Evolutionary conservation across 345 rosid genomes (phyloP), one percentile per base, ranked within the genome.

Genomic region (Dipteronia dyeriana): DNA sequence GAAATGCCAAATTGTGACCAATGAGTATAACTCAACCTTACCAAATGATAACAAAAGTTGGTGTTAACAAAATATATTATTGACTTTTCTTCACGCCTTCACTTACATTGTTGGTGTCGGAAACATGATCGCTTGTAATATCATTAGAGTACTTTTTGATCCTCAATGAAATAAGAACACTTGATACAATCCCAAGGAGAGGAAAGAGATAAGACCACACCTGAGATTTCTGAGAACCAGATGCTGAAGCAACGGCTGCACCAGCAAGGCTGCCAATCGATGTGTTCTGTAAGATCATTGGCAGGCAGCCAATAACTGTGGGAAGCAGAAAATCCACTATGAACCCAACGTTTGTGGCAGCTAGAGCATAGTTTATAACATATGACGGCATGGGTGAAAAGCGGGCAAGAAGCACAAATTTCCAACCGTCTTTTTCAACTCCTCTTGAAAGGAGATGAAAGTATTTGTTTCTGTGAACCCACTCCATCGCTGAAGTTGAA

Each of bases 241-340:
- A 88, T 12, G 89, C 91, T 22, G 97, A 87, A 70, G 97, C 87
- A 59, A 92, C 92, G 20, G 97, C 97, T 63, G 96, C 96, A 83
- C 98, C 94, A 72, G 99, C 98, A 5, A 95, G 97, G 92, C 96
- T 93, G 3, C 97, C 99, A 0, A 95, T 86, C 53, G 99, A 95
- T 74, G 96, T 91, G 82, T 95, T 95, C 87, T 95, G 99, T 75
- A 95, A 83, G 81, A 95, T 95, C 99, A 92, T 92, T 12, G 98
- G 99, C 76, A 93, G 78, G 81, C 97, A 87, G 20, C 99, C 98
- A 64, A 91, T 73, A 49, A 93, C 85, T 0, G 99, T 92, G 0
- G 99, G 98, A 47, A 95, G 89, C 38, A 95, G 88, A 80, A 95
- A 95, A 84, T 95, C 98, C 75, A 88, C 77, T n/a, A 92, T 2